These are phyloP conservation scores for Sarcocystis neurona DNA, from an alignment of 169 alveolate genomes.

Conservation along the genomic window DNA sequence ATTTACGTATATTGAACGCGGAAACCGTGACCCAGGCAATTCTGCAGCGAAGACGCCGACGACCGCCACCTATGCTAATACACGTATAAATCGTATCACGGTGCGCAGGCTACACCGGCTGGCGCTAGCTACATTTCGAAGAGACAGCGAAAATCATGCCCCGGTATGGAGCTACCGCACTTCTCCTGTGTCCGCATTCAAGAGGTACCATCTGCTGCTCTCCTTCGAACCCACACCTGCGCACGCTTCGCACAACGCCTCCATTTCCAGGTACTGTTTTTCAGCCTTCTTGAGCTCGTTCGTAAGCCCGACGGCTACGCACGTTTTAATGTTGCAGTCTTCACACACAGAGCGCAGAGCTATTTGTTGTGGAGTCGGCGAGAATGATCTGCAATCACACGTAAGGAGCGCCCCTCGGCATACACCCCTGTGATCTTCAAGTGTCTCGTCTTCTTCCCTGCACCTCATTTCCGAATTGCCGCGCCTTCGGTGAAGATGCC, in stretches of 20 bases:
- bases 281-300: conserved; percentile 44
- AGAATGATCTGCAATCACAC: not conserved
- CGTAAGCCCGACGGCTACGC: conserved; percentile 16
- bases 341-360: conserved; percentile 60
- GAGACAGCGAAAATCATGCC: too few relatives aligned
- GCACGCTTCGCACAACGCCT: conserved; percentile 53
- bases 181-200: too few relatives aligned
- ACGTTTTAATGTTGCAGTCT: conserved; percentile 53
- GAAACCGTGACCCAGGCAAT: not conserved
- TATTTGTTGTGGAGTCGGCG: not conserved
- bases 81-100: too few relatives aligned
- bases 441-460: conserved; percentile 27
- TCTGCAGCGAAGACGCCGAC: not conserved
- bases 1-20: not conserved
- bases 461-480: conserved; percentile 37
- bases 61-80: too few relatives aligned
- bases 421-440: not conserved
- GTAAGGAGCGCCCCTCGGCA: not conserved
- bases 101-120: too few relatives aligned
- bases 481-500: conserved; percentile 2
- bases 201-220: not conserved
- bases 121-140: too few relatives aligned
- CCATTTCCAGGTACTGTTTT: conserved; percentile 34
- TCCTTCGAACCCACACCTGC: conserved; percentile 43
- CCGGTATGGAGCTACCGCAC: too few relatives aligned